Conservation (phyloP, 345 rosid species). For the Fremontodendron californicum region DNA sequence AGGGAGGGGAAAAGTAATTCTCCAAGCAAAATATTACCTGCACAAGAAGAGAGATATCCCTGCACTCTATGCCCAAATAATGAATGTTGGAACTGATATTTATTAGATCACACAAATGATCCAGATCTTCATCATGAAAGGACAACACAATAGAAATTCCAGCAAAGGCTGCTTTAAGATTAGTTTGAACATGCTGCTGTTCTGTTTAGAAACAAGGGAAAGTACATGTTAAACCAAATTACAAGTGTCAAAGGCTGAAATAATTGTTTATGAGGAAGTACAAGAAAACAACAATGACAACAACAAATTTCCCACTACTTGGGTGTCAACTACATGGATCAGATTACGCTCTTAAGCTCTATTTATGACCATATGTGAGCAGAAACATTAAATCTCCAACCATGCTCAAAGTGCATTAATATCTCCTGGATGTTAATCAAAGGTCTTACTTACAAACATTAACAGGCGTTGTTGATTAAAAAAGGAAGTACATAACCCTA, state of each 20-base stretch:
- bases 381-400: neutral
- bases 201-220: conserved; percentile 42
- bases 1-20: conserved; percentile 10
- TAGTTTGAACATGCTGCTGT: conserved; percentile 77
- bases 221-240: conserved; percentile 5
- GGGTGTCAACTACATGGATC: neutral
- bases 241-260: neutral
- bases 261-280: neutral
- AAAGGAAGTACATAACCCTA: neutral
- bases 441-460: neutral
- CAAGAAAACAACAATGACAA: neutral
- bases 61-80: conserved; percentile 69
- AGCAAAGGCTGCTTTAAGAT: conserved; percentile 51
- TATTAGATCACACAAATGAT: conserved; percentile 21
- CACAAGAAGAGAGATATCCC: conserved; percentile 47
- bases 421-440: neutral
- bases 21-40: conserved; percentile 58
- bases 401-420: neutral
- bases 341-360: neutral
- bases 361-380: neutral
- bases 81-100: conserved; percentile 35
- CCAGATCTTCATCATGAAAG: conserved; percentile 58
- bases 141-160: conserved; percentile 62
- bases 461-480: neutral
- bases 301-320: neutral